These are phyloP conservation scores for Thelephora terrestris DNA, from an alignment of 1,284 basidiomycete species.

Conservation along the genomic window DNA sequence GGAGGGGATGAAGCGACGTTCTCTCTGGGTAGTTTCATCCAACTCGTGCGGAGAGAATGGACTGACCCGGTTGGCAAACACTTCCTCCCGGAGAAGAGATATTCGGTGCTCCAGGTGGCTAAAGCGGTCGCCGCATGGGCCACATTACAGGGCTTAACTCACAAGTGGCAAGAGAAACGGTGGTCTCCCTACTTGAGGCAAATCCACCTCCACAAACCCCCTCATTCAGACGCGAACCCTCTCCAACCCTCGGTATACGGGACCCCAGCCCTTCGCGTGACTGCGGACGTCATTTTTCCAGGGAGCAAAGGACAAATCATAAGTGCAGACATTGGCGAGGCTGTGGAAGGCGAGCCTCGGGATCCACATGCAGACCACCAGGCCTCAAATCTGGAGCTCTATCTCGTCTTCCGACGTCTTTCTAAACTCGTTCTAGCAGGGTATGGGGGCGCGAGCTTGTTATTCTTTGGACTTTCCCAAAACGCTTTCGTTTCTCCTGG, in stretches of 20 bases:
- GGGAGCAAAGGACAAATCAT: conserved; percentile 57
- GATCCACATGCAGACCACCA: not conserved
- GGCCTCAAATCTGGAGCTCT: conserved; percentile 41
- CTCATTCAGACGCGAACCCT: conserved; percentile 7
- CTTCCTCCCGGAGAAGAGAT: conserved; percentile 48
- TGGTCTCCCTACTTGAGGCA: conserved; percentile 60
- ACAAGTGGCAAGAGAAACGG: conserved; percentile 61
- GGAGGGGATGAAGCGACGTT: conserved; percentile 69
- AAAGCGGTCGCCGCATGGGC: conserved; percentile 68
- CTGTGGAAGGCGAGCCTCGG: conserved; percentile 8
- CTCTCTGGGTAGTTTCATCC: conserved; percentile 68
- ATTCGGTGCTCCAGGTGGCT: conserved; percentile 51
- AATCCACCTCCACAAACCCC: conserved; percentile 43
- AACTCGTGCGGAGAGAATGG: conserved; percentile 63
- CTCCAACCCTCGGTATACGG: not conserved
- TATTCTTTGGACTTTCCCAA: conserved; percentile 67
- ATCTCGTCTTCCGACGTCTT: conserved; percentile 56
- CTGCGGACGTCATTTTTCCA: conserved; percentile 56
- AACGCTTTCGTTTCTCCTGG: conserved; percentile 16
- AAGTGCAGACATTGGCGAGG: conserved; percentile 61
- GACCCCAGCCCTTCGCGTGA: conserved; percentile 28
- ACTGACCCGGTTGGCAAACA: conserved; percentile 39
- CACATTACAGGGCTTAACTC: conserved; percentile 66
- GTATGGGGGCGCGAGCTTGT: conserved; percentile 66
- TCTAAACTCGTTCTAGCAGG: conserved; percentile 74